phyloP scores from a whole-genome alignment of 495 filamentous ascomycete genomes.

The Sordaria brevicollis region DNA sequence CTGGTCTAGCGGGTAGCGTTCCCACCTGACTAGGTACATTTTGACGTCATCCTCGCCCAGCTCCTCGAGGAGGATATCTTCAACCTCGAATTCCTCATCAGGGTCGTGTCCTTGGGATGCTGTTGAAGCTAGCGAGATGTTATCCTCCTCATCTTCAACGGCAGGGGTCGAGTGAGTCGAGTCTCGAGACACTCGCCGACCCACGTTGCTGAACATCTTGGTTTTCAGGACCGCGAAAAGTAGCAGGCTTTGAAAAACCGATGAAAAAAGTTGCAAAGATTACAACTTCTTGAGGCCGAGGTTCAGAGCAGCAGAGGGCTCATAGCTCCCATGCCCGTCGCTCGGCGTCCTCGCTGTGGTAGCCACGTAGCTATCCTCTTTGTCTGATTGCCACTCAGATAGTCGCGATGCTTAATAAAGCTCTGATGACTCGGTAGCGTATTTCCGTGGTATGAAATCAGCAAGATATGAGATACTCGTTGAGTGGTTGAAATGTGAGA shows the following conservation, averaged over 20 bases:
- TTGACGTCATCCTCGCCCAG: slow-evolving; percentile 21
- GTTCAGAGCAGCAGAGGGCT: neutral
- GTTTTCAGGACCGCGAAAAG: neutral
- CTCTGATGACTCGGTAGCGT: neutral
- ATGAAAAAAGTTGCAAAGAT: neutral
- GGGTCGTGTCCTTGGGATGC: slow-evolving; percentile 26
- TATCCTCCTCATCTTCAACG: slow-evolving; percentile 35
- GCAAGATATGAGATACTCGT: neutral
- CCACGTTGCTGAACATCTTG: slow-evolving; percentile 1
- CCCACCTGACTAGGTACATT: slow-evolving; percentile 58
- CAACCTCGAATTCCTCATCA: slow-evolving; percentile 36
- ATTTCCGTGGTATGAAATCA: neutral
- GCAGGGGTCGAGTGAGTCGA: neutral
- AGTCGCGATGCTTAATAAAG: neutral
- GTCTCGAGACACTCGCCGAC: neutral
- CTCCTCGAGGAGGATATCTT: slow-evolving; percentile 43
- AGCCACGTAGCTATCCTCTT: neutral
- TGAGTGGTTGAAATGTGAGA: neutral
- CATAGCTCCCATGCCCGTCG: neutral
- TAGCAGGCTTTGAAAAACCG: neutral
- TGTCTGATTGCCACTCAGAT: neutral
- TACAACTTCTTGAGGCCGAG: neutral
- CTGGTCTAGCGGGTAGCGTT: slow-evolving; percentile 44
- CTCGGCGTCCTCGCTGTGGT: neutral
- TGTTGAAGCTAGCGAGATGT: slow-evolving; percentile 55